A percentile compares a stretch with the other conserved stretches of the same genome.
These are phyloP conservation scores for Candida sanyiensis DNA, from an alignment of 805 yeast genomes.

Conservation along the genomic window DNA sequence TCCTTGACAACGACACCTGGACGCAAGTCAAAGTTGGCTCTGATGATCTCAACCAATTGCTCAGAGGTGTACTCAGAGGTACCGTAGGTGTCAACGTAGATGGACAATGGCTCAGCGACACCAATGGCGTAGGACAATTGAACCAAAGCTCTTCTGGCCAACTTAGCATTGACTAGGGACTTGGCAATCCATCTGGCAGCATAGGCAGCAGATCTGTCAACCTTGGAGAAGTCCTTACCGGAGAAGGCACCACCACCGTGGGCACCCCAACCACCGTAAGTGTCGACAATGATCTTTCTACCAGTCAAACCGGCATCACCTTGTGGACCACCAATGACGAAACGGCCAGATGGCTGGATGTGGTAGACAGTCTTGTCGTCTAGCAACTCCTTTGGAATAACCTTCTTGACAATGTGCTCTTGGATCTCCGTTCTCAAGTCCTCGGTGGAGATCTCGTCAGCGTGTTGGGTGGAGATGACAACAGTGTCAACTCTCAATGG, in stretches of 20 bases:
- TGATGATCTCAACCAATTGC: slow-evolving; percentile 86
- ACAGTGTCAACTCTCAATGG: slow-evolving; percentile 97
- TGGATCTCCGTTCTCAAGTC: slow-evolving; percentile 77
- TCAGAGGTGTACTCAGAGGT: slow-evolving; percentile 86
- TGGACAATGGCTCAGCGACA: slow-evolving; percentile 98
- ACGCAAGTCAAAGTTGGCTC: slow-evolving; percentile 95
- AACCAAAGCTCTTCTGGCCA: slow-evolving; percentile 95
- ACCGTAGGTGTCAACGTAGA: slow-evolving; percentile 97
- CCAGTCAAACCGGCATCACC: slow-evolving; percentile 99
- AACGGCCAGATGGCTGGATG: slow-evolving; percentile 99
- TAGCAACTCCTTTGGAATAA: slow-evolving; percentile 82
- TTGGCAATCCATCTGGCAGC: slow-evolving; percentile 99
- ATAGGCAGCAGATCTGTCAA: slow-evolving; percentile 99
- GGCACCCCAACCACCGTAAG: slow-evolving; percentile 99
- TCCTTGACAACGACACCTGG: slow-evolving; percentile 98
- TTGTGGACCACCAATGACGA: slow-evolving; percentile 99
- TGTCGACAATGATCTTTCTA: slow-evolving; percentile 98
- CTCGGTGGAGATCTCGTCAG: slow-evolving; percentile 91
- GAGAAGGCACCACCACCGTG: slow-evolving; percentile 99
- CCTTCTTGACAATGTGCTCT: slow-evolving; percentile 82
- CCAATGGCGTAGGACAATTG: slow-evolving; percentile 99
- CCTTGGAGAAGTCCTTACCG: slow-evolving; percentile 99
- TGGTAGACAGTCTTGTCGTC: slow-evolving; percentile 96
- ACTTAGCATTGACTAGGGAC: slow-evolving; percentile 90
- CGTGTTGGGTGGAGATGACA: slow-evolving; percentile 96